phyloP scores from a whole-genome alignment of 1,139 yeast species.

The Pichia sp. region DNA sequence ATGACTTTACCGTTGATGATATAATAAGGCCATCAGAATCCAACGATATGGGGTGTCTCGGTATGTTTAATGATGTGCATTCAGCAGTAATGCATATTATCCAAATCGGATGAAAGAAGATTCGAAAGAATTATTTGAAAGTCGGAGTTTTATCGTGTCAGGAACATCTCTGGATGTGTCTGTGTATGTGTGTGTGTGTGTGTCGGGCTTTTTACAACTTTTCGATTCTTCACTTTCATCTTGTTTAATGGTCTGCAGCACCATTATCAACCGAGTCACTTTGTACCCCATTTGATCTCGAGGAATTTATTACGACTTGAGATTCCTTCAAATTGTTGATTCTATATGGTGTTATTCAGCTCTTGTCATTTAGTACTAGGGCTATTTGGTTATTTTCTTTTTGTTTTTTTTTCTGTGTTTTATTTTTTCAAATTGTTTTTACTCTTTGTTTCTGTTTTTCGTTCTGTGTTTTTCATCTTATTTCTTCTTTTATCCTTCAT shows the following conservation, averaged over 20 bases:
- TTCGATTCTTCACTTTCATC: background rate
- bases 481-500: conserved; percentile 1
- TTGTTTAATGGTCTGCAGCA: conserved; percentile 31
- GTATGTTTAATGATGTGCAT: conserved; percentile 32
- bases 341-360: too few species aligned
- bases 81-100: conserved; percentile 29
- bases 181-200: conserved; percentile 7
- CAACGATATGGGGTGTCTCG: conserved; percentile 18
- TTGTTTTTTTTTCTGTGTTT: conserved; percentile 3
- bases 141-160: too few species aligned
- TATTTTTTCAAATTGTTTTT: conserved; percentile 1
- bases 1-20: conserved; percentile 5
- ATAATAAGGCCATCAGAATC: conserved; percentile 7
- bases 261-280: conserved; percentile 28
- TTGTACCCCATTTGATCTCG: conserved; percentile 27
- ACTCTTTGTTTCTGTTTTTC: conserved; percentile 1
- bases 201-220: background rate
- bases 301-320: conserved; percentile 21
- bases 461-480: conserved; percentile 2
- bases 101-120: background rate
- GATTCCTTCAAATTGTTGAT: background rate
- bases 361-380: too few species aligned
- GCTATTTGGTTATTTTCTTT: background rate
- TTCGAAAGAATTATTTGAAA: too few species aligned
- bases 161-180: background rate